Percentiles rank a stretch among this genome's conserved stretches.
Evolutionary conservation across 306 rosid species (phyloP).

Genomic region (Abrus pulchellus): DNA sequence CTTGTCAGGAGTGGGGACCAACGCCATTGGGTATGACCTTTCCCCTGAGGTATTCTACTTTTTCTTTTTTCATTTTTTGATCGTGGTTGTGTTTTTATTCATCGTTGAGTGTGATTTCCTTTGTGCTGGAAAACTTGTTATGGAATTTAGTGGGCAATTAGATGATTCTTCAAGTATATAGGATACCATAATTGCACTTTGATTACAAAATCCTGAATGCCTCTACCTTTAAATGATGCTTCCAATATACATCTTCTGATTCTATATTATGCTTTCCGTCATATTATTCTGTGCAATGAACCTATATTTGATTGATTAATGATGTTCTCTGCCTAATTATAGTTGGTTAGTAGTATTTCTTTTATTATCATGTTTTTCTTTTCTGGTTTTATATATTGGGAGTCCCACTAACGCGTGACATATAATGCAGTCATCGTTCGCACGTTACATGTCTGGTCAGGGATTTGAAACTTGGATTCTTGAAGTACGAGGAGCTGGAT

Average conservation of each 20-base stretch:
- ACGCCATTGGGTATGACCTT: slow-evolving; percentile 98
- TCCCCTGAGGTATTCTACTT: slow-evolving; percentile 74
- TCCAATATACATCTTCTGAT: slow-evolving; percentile 17
- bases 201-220: slow-evolving; percentile 29
- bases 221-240: slow-evolving; percentile 40
- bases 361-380: slow-evolving; percentile 18
- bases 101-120: slow-evolving; percentile 22
- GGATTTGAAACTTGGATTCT: slow-evolving; percentile 98
- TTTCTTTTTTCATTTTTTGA: not conserved
- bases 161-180: not conserved
- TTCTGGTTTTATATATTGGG: slow-evolving; percentile 32
- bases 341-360: slow-evolving; percentile 19
- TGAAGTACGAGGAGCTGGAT: slow-evolving; percentile 96
- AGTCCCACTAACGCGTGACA: slow-evolving; percentile 46
- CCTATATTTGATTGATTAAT: slow-evolving; percentile 6
- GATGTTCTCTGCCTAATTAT: slow-evolving; percentile 23
- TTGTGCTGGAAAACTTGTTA: slow-evolving; percentile 33
- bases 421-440: slow-evolving; percentile 89
- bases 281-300: slow-evolving; percentile 20
- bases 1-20: slow-evolving; percentile 95
- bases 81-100: slow-evolving; percentile 15
- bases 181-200: slow-evolving; percentile 10
- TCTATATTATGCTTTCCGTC: slow-evolving; percentile 27
- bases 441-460: slow-evolving; percentile 91
- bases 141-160: slow-evolving; percentile 10